Percentiles rank a stretch among this genome's conserved stretches.
These are phyloP conservation scores for Dendrobium chrysotoxum DNA, from an alignment of 106 monocot species.

Conservation along the genomic window DNA sequence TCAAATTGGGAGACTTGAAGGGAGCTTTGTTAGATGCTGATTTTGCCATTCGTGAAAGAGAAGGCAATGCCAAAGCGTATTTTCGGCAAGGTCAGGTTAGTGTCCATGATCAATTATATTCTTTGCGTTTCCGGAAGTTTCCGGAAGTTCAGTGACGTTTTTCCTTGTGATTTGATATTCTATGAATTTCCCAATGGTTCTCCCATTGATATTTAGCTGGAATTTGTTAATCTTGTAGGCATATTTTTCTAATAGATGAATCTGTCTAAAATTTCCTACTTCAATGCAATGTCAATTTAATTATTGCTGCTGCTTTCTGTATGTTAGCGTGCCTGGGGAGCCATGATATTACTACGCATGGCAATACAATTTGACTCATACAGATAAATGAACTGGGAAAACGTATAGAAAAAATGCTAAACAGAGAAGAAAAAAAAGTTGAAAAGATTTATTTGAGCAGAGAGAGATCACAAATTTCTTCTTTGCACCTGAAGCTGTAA, in stretches of 20 bases:
- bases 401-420: too few species aligned
- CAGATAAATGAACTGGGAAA: too few species aligned
- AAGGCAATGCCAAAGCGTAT: constrained; percentile 82
- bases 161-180: not conserved
- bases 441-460: too few species aligned
- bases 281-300: not conserved
- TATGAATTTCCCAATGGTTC: not conserved
- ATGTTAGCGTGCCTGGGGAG: too few species aligned
- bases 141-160: not conserved
- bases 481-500: too few species aligned
- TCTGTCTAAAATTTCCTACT: not conserved
- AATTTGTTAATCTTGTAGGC: not conserved
- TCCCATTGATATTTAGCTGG: not conserved
- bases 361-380: too few species aligned
- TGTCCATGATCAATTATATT: constrained; percentile 1
- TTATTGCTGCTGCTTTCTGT: not conserved
- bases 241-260: not conserved
- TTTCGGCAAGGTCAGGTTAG: constrained; percentile 89
- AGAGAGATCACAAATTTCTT: too few species aligned
- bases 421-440: too few species aligned
- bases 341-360: too few species aligned
- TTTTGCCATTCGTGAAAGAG: constrained; percentile 74
- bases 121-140: not conserved
- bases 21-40: constrained; percentile 84
- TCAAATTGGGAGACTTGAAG: constrained; percentile 69